Evolutionary conservation across 805 yeast species (phyloP).

Genomic region (Barnettozyma siamensis): DNA sequence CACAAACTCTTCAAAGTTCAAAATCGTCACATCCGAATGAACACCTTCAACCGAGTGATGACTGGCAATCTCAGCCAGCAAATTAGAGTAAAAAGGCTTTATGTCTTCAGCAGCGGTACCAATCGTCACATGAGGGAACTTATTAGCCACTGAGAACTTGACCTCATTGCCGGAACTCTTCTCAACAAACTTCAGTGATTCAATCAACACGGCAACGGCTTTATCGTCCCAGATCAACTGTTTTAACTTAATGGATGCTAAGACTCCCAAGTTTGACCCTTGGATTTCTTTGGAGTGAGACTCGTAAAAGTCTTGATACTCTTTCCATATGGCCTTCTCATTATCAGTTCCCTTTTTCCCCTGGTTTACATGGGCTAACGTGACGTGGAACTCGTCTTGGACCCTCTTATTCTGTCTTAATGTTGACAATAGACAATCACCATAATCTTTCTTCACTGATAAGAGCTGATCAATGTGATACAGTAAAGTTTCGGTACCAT

Average conservation of each 20-base stretch:
- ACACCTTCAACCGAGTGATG: constrained; percentile 10
- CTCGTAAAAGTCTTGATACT: constrained; percentile 15
- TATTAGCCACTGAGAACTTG: constrained; percentile 33
- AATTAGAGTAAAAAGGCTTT: constrained; percentile 50
- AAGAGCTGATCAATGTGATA: constrained; percentile 14
- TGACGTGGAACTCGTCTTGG: constrained; percentile 59
- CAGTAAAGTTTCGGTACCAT: constrained; percentile 12
- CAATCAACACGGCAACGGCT: constrained; percentile 51
- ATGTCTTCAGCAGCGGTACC: constrained; percentile 47
- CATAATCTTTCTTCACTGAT: background rate
- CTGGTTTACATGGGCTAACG: constrained; percentile 47
- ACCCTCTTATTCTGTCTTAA: constrained; percentile 33
- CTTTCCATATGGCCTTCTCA: constrained; percentile 26
- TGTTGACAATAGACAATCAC: background rate
- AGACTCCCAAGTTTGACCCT: constrained; percentile 12
- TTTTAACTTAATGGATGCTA: constrained; percentile 36
- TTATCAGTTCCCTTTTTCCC: constrained; percentile 25
- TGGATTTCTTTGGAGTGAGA: constrained; percentile 2
- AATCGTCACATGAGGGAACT: constrained; percentile 64
- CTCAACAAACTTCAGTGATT: constrained; percentile 15
- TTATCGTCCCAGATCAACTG: constrained; percentile 45
- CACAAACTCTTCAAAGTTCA: constrained; percentile 7
- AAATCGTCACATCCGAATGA: constrained; percentile 6
- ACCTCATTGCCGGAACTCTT: constrained; percentile 8
- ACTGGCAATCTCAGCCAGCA: constrained; percentile 23